Base-by-base conservation (phyloP, 2,329 filamentous ascomycete genomes). In the Alternaria tenuissima region DNA sequence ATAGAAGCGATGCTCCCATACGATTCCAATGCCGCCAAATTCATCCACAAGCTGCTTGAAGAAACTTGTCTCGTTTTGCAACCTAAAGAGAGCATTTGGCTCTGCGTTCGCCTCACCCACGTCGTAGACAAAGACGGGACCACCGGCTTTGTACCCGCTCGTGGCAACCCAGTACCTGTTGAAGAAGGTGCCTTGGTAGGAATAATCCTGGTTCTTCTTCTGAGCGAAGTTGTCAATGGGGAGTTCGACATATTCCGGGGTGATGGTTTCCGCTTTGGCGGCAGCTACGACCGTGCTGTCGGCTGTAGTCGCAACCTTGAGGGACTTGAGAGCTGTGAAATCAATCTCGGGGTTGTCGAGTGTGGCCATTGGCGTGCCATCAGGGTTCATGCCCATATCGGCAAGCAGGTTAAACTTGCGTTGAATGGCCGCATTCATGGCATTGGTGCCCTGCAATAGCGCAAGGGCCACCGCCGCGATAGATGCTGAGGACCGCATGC, bases 1-100 rank as follows among this genome's bases (percentile, higher is more conserved):
- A 47, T 82, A 79, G 56, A 74, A 82, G 32, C 80, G 73, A 56
- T 79, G 77, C 63, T 80, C 78, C 76, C 77, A 80, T 0, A 77
- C 72, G 41, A 80, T 78, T 4, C 77, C 78, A 42, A 80, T 68
- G 5, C 76, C 78, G 22, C 69, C 63, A 43, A 74, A 79, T n/a
- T 72, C 59, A 20, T 78, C 73, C 16, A 79, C 72, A 11, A 79
- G 57, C 54, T 77, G 71, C 57, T 73, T 75, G 66, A 79, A 77
- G 47, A 76, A 76, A 8, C 69, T 74, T 8, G 71, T 75, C 44
- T 67, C 64, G 49, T 76, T 72, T 52, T 66, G 64, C 42, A 79
- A 59, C 44, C 72, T 61, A 4, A 66, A 68, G n/a, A 70, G 44
- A 14, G 69, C 75, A 62, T 62, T 68, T 0, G 52, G 18, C 18